These are phyloP conservation scores for Alternaria sp. DNA, from an alignment of 2,329 filamentous ascomycete species.

Conservation along the genomic window DNA sequence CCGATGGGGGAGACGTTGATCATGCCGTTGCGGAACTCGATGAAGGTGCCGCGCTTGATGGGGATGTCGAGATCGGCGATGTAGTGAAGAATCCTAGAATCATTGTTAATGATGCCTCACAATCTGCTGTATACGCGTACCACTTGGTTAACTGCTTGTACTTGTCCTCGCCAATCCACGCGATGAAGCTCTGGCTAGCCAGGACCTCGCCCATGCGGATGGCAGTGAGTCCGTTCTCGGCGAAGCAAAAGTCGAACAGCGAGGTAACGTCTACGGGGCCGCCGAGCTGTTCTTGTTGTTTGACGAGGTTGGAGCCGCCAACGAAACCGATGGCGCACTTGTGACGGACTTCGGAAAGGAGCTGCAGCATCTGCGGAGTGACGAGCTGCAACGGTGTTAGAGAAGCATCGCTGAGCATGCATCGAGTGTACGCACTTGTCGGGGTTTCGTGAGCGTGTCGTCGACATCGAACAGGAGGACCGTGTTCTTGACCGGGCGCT, in stretches of 20 bases:
- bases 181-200: conserved; percentile 83
- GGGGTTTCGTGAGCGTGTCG: conserved; percentile 83
- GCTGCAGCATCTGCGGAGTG: conserved; percentile 80
- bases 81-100: conserved; percentile 70
- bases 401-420: neutral
- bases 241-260: conserved; percentile 97
- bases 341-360: conserved; percentile 80
- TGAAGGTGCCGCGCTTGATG: conserved; percentile 81
- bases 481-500: conserved; percentile 89
- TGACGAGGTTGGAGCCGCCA: conserved; percentile 87
- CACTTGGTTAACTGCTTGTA: conserved; percentile 80
- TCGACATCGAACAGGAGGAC: conserved; percentile 97
- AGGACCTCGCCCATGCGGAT: conserved; percentile 82
- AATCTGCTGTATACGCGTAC: conserved; percentile 23
- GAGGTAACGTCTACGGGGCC: conserved; percentile 70
- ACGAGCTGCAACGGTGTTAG: conserved; percentile 60
- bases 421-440: conserved; percentile 62
- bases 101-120: neutral
- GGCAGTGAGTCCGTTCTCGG: conserved; percentile 94
- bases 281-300: conserved; percentile 97
- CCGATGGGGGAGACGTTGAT: conserved; percentile 85
- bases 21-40: conserved; percentile 93
- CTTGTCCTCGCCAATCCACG: conserved; percentile 84
- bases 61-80: conserved; percentile 84
- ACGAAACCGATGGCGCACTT: conserved; percentile 91